Percentiles rank a stretch among this genome's conserved stretches.
These are phyloP conservation scores for Mycena filopes DNA, from an alignment of 768 basidiomycete genomes.

Conservation along the genomic window DNA sequence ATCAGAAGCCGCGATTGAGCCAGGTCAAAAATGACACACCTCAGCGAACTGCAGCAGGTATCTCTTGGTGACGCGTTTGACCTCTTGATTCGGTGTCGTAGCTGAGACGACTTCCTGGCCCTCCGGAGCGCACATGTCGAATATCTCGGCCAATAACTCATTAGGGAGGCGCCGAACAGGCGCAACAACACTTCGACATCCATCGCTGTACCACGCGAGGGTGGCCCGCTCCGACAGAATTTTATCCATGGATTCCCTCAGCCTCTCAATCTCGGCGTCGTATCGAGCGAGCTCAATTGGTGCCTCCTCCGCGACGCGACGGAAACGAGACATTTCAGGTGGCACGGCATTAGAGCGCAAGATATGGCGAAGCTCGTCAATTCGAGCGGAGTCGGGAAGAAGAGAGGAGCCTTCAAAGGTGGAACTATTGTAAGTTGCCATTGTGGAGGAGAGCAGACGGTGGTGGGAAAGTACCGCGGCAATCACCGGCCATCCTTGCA, in stretches of 20 bases:
- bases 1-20: not conserved
- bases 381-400: no score
- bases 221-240: not conserved
- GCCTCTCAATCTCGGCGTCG: not conserved
- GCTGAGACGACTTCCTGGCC: not conserved
- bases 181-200: not conserved
- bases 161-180: not conserved
- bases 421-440: no score
- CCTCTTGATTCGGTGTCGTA: not conserved
- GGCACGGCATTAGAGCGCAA: no score
- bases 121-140: not conserved
- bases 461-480: no score
- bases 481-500: no score
- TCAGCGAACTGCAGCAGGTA: not conserved
- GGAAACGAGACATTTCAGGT: no score
- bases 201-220: not conserved
- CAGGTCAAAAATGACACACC: not conserved
- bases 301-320: no score
- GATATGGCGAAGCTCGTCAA: no score
- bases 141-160: not conserved
- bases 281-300: not conserved
- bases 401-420: no score
- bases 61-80: not conserved
- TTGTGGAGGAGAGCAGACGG: no score
- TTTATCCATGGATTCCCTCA: not conserved